Evolutionary conservation across 495 filamentous ascomycete species (phyloP).

Genomic region (Clohesyomyces aquaticus): DNA sequence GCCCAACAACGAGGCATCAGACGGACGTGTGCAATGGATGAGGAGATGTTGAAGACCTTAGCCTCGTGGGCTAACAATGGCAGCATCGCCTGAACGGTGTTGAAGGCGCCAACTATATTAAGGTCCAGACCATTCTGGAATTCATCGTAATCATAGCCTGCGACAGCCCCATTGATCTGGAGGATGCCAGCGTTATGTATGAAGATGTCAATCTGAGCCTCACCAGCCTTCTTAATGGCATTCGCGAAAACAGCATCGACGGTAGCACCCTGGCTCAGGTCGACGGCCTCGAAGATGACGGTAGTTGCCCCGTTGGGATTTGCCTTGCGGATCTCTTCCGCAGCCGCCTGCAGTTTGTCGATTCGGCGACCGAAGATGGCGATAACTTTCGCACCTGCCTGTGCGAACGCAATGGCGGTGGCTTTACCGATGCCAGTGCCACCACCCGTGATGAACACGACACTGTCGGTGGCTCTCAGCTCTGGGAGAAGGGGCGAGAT

Average conservation of each 20-base stretch:
- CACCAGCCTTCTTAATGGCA: slow-evolving; percentile 39
- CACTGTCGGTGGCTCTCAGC: slow-evolving; percentile 16
- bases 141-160: slow-evolving; percentile 43
- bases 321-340: slow-evolving; percentile 35
- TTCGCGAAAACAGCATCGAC: slow-evolving; percentile 49
- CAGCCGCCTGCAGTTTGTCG: slow-evolving; percentile 40
- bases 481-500: slow-evolving; percentile 26
- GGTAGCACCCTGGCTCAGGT: slow-evolving; percentile 46
- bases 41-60: slow-evolving; percentile 49
- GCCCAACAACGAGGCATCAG: slow-evolving; percentile 41
- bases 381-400: slow-evolving; percentile 24
- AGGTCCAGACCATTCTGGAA: slow-evolving; percentile 46
- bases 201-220: slow-evolving; percentile 38
- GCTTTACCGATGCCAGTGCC: slow-evolving; percentile 27
- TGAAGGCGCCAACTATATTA: slow-evolving; percentile 50
- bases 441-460: slow-evolving; percentile 29
- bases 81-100: slow-evolving; percentile 50
- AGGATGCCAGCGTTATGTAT: slow-evolving; percentile 30
- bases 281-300: slow-evolving; percentile 43
- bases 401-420: slow-evolving; percentile 29
- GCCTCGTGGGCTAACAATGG: slow-evolving; percentile 46
- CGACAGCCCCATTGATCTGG: slow-evolving; percentile 39
- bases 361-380: slow-evolving; percentile 41
- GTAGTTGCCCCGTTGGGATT: slow-evolving; percentile 43
- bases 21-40: slow-evolving; percentile 49